These are phyloP conservation scores for Leptodontidium sp. DNA, from an alignment of 2,329 filamentous ascomycete genomes.

Conservation along the genomic window DNA sequence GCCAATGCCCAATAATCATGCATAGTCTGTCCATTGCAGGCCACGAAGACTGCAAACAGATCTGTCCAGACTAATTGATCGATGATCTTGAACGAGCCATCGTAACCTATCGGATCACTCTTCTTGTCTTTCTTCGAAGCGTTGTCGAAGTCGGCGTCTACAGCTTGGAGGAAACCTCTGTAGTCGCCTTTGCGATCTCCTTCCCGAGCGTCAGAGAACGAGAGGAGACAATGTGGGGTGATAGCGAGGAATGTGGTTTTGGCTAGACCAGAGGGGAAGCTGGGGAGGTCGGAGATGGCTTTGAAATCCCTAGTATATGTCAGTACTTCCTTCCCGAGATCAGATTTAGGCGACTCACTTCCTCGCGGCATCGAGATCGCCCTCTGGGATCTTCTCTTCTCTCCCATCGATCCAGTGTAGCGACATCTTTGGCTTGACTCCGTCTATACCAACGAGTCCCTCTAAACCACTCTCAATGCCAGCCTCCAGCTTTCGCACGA, in stretches of 20 bases:
- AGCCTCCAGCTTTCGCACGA: constrained; percentile 22
- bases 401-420: constrained; percentile 39
- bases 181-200: constrained; percentile 25
- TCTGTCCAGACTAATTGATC: constrained; percentile 36
- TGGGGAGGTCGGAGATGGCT: constrained; percentile 15
- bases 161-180: constrained; percentile 22
- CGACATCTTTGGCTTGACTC: constrained; percentile 31
- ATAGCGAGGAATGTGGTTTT: constrained; percentile 34
- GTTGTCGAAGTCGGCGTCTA: constrained; percentile 18
- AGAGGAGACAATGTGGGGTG: constrained; percentile 27
- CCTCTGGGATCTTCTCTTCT: constrained; percentile 33
- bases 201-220: constrained; percentile 19
- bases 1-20: constrained; percentile 31
- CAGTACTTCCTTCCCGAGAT: background rate
- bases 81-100: constrained; percentile 33
- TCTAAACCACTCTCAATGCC: constrained; percentile 34
- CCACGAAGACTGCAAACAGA: constrained; percentile 27
- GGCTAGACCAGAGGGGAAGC: constrained; percentile 26
- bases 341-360: constrained; percentile 26
- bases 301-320: constrained; percentile 34
- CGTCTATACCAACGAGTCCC: constrained; percentile 28
- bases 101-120: constrained; percentile 21
- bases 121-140: background rate
- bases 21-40: background rate
- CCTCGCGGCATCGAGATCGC: constrained; percentile 35